Percentiles rank a stretch among this genome's conserved stretches.
Evolutionary conservation across 768 basidiomycete genomes (phyloP).

Genomic region (Coprinopsis marcescibilis): DNA sequence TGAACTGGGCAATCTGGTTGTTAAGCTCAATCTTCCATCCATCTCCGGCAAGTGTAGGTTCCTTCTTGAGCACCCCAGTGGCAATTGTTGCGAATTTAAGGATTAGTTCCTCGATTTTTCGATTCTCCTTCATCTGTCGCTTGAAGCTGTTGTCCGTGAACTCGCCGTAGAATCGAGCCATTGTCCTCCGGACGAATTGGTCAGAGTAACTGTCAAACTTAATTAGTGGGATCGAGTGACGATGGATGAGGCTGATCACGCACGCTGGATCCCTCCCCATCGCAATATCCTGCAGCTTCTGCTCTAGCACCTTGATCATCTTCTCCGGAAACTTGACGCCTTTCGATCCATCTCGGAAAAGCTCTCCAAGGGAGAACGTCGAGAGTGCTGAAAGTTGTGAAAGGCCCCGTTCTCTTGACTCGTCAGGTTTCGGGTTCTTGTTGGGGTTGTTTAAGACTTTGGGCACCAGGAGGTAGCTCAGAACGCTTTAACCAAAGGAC

Average conservation of each 20-base stretch:
- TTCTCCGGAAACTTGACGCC: slow-evolving; percentile 93
- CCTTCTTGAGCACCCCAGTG: slow-evolving; percentile 83
- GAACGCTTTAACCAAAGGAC: slow-evolving; percentile 44
- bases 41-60: slow-evolving; percentile 75
- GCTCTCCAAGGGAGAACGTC: slow-evolving; percentile 64
- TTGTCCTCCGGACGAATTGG: slow-evolving; percentile 81
- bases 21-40: slow-evolving; percentile 93
- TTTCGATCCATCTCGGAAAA: slow-evolving; percentile 79
- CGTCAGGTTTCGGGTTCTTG: slow-evolving; percentile 22
- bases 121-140: slow-evolving; percentile 89
- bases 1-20: slow-evolving; percentile 85
- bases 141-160: slow-evolving; percentile 83
- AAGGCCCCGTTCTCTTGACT: slow-evolving; percentile 56
- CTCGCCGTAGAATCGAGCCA: slow-evolving; percentile 90
- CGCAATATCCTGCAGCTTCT: slow-evolving; percentile 84
- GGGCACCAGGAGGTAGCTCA: slow-evolving; percentile 65
- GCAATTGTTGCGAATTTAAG: slow-evolving; percentile 93
- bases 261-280: slow-evolving; percentile 90
- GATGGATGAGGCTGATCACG: slow-evolving; percentile 26
- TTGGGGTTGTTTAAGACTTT: slow-evolving; percentile 38
- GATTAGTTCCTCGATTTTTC: slow-evolving; percentile 96
- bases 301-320: slow-evolving; percentile 84
- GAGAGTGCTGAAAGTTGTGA: slow-evolving; percentile 67
- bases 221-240: neutral
- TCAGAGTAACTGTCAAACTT: slow-evolving; percentile 80